phyloP scores from a whole-genome alignment of 2,329 filamentous ascomycete genomes.

The Trichoderma polysporum region DNA sequence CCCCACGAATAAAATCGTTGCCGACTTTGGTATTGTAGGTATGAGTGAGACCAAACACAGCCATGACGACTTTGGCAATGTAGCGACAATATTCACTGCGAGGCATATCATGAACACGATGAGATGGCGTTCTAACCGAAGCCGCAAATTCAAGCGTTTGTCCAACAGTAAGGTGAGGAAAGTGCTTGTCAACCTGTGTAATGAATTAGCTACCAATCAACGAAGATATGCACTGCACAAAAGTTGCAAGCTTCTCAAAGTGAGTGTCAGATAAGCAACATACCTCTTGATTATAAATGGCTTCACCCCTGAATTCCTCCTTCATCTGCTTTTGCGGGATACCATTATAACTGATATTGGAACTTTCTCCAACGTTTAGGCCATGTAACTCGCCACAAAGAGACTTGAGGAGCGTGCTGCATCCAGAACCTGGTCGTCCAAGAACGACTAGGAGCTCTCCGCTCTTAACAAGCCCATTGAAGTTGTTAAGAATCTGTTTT shows the following conservation, averaged over 20 bases:
- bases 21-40: constrained; percentile 73
- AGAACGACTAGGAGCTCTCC: constrained; percentile 70
- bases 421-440: constrained; percentile 64
- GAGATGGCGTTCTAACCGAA: constrained; percentile 64
- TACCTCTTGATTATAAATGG: constrained; percentile 74
- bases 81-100: constrained; percentile 60
- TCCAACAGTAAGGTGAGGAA: constrained; percentile 73
- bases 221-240: too few species aligned
- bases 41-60: constrained; percentile 70
- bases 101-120: constrained; percentile 62
- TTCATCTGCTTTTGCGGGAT: constrained; percentile 54
- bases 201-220: background rate
- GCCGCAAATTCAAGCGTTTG: constrained; percentile 74
- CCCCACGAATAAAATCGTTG: constrained; percentile 70
- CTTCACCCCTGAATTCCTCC: constrained; percentile 62
- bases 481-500: constrained; percentile 62
- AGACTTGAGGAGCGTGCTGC: constrained; percentile 63
- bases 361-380: constrained; percentile 50
- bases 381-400: constrained; percentile 61
- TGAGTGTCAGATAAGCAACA: background rate
- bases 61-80: constrained; percentile 66
- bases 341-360: constrained; percentile 62
- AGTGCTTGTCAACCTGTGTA: constrained; percentile 64
- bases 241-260: rapidly evolving
- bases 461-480: constrained; percentile 62